A percentile compares a stretch with the other conserved stretches of the same genome.
Evolutionary conservation across 139 green algal species (phyloP).

Genomic region (Coccomyxa sp.): DNA sequence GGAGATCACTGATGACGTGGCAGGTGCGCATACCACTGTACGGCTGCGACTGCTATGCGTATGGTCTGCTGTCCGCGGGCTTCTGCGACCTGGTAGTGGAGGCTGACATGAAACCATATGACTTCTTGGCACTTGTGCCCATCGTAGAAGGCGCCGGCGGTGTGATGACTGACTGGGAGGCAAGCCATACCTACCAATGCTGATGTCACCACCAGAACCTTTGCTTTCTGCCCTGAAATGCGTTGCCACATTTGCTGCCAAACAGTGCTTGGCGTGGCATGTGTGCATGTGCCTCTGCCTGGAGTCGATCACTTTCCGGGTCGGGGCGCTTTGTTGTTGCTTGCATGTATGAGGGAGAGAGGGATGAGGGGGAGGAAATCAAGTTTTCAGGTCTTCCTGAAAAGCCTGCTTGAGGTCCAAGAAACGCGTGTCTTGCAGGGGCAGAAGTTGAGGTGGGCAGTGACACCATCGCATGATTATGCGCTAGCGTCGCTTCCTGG

Average conservation of each 20-base stretch:
- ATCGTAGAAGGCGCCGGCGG: conserved; percentile 92
- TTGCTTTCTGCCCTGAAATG: not conserved
- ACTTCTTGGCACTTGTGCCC: conserved; percentile 96
- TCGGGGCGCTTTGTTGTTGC: too few species aligned
- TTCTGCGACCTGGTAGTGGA: conserved; percentile 88
- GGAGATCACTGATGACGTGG: too few species aligned
- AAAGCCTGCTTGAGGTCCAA: not conserved
- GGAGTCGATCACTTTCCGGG: too few species aligned
- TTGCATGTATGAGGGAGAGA: too few species aligned
- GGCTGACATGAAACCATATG: conserved; percentile 94
- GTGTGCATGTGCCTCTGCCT: too few species aligned
- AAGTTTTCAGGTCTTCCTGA: not conserved
- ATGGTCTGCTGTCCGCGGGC: conserved; percentile 88
- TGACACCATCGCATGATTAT: not conserved
- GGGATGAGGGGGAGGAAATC: too few species aligned
- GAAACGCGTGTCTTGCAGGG: not conserved
- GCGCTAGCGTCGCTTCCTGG: not conserved
- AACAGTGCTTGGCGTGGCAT: too few species aligned
- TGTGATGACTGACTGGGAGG: conserved; percentile 90
- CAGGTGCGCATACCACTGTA: conserved; percentile 77
- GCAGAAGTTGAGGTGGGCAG: not conserved
- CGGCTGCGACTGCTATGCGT: conserved; percentile 98
- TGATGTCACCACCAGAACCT: not conserved
- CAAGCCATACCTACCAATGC: not conserved
- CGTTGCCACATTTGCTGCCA: not conserved